These are phyloP conservation scores for Populus trichocarpa DNA, from an alignment of 441 rosid genomes.

Conservation along the genomic window DNA sequence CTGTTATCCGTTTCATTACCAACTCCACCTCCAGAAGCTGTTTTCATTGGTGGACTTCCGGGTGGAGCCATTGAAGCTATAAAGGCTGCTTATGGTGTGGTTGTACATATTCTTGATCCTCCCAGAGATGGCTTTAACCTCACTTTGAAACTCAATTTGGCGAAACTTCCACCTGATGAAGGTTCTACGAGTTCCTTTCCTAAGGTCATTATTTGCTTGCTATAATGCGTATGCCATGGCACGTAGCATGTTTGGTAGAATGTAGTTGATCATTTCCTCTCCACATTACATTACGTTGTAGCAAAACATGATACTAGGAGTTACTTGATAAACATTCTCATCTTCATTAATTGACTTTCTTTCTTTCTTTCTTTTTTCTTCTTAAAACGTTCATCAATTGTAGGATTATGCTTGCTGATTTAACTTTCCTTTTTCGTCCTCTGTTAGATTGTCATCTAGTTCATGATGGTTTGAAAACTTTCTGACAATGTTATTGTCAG, in stretches of 20 bases:
- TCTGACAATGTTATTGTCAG: neutral
- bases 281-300: neutral
- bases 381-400: neutral
- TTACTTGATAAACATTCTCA: neutral
- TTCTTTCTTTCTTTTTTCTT: neutral
- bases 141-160: slow-evolving; percentile 80
- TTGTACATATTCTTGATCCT: slow-evolving; percentile 91
- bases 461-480: neutral
- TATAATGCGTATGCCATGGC: slow-evolving; percentile 15
- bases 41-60: slow-evolving; percentile 79
- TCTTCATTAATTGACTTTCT: neutral
- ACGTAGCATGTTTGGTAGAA: neutral
- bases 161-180: slow-evolving; percentile 82
- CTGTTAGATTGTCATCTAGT: neutral
- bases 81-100: slow-evolving; percentile 67
- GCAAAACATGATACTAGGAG: neutral
- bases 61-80: slow-evolving; percentile 91
- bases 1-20: slow-evolving; percentile 83
- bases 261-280: neutral
- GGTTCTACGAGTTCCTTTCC: slow-evolving; percentile 56
- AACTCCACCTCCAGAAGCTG: slow-evolving; percentile 75
- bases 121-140: slow-evolving; percentile 95
- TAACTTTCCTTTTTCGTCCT: neutral
- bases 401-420: neutral
- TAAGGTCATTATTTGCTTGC: slow-evolving; percentile 50